A percentile compares a stretch with the other conserved stretches of the same genome.
Conservation (phyloP, 306 rosid species). For the Malus sieversii region DNA sequence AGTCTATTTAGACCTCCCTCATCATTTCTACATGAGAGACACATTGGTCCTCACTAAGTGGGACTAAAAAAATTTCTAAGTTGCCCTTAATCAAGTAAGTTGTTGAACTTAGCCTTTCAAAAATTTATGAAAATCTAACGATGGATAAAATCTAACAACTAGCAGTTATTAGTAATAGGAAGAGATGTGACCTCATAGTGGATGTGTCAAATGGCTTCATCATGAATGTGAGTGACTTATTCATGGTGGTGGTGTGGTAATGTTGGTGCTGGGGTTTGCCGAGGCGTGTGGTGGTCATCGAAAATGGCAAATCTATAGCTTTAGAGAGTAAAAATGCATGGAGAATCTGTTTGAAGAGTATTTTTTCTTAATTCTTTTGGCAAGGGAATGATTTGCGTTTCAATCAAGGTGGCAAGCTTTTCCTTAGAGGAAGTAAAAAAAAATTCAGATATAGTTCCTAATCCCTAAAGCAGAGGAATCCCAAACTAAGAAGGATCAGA, state of each 20-base stretch:
- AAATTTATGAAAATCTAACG: not conserved
- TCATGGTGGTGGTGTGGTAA: not conserved
- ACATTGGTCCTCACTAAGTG: not conserved
- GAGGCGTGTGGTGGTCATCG: not conserved
- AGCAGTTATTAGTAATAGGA: not conserved
- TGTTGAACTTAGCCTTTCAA: not conserved
- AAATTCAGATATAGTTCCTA: not conserved
- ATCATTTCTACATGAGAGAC: not conserved
- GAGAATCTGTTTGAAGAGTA: not conserved
- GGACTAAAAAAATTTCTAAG: no score
- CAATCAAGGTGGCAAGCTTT: not conserved
- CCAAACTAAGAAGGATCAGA: not conserved
- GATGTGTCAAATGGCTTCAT: not conserved
- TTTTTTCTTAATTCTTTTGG: not conserved
- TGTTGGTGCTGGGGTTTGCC: not conserved
- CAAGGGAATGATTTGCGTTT: not conserved
- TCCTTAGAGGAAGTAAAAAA: not conserved
- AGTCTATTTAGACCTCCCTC: not conserved
- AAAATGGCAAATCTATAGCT: not conserved
- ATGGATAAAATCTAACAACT: not conserved
- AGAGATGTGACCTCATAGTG: not conserved
- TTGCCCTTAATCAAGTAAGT: not conserved
- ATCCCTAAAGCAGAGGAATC: not conserved
- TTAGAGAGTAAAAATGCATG: not conserved
- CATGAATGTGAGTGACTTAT: not conserved